phyloP scores from a whole-genome alignment of 768 basidiomycete species.

The Panaeolus cyanescens region DNA sequence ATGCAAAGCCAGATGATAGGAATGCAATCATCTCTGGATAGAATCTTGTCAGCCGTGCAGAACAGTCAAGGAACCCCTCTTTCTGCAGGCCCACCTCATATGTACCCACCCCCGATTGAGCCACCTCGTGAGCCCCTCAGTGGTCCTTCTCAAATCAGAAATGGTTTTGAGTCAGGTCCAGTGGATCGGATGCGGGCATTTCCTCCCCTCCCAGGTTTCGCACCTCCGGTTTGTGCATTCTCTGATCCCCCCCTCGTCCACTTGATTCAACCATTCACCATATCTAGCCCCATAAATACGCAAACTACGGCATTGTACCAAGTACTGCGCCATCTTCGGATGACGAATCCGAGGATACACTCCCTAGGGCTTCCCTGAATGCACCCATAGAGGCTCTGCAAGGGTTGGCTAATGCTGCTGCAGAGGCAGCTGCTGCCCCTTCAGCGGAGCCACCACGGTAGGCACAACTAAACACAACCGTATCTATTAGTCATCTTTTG shows the following conservation, averaged over 20 bases:
- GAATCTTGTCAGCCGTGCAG: constrained; percentile 73
- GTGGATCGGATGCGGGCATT: constrained; percentile 49
- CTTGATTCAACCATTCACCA: constrained; percentile 7
- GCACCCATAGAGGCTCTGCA: constrained; percentile 95
- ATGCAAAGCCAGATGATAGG: constrained; percentile 96
- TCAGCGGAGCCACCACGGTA: constrained; percentile 67
- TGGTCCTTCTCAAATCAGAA: constrained; percentile 31
- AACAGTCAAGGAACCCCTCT: constrained; percentile 34
- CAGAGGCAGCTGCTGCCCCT: constrained; percentile 85
- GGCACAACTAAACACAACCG: constrained; percentile 13
- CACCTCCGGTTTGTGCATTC: constrained; percentile 69
- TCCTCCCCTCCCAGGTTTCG: constrained; percentile 89
- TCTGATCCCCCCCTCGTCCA: background rate
- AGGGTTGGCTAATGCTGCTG: constrained; percentile 92
- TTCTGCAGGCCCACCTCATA: constrained; percentile 36
- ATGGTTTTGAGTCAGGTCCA: constrained; percentile 40
- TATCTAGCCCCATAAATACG: constrained; percentile 81
- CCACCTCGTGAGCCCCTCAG: constrained; percentile 24
- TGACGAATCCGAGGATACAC: constrained; percentile 88
- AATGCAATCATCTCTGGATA: constrained; percentile 87
- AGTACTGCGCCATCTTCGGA: constrained; percentile 85
- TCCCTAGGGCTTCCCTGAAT: constrained; percentile 81
- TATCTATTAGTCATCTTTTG: constrained; percentile 7
- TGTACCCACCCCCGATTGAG: constrained; percentile 35
- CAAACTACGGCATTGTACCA: constrained; percentile 87